These are phyloP conservation scores for Cyberlindnera xylosilytica DNA, from an alignment of 805 yeast genomes.

Conservation along the genomic window DNA sequence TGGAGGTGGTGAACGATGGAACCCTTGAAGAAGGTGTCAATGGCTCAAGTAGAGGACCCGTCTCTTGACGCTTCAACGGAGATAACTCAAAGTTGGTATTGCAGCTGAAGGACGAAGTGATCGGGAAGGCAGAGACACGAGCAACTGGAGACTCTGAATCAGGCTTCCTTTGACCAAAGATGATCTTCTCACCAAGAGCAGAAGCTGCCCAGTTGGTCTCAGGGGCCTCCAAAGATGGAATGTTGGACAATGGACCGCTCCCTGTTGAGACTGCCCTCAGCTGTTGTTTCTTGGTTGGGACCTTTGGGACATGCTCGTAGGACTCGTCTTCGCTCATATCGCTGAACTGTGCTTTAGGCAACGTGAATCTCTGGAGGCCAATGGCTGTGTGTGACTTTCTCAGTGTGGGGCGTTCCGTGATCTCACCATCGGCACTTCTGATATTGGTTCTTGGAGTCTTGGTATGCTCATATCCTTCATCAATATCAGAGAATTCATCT, in stretches of 20 bases:
- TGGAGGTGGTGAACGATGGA: constrained; percentile 16
- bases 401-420: constrained; percentile 16
- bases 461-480: constrained; percentile 17
- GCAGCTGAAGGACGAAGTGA: constrained; percentile 66
- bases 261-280: constrained; percentile 14
- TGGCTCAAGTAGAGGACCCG: constrained; percentile 67
- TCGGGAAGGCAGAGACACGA: constrained; percentile 19
- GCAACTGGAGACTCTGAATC: constrained; percentile 14
- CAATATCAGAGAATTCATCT: constrained; percentile 14
- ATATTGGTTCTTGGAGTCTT: constrained; percentile 26
- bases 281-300: constrained; percentile 25
- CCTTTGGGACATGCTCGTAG: constrained; percentile 9
- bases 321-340: constrained; percentile 12
- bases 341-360: constrained; percentile 11
- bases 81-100: constrained; percentile 61
- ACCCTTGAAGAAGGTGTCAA: constrained; percentile 48
- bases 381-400: constrained; percentile 28
- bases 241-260: constrained; percentile 22
- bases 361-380: constrained; percentile 25
- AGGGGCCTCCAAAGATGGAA: constrained; percentile 39
- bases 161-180: constrained; percentile 29
- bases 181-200: constrained; percentile 36
- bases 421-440: constrained; percentile 14
- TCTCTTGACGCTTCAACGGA: constrained; percentile 53
- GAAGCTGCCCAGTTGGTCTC: constrained; percentile 40